A percentile compares a stretch with the other conserved stretches of the same genome.
Conservation (phyloP, 2,329 filamentous ascomycete species). For the Xylaria sp. region DNA sequence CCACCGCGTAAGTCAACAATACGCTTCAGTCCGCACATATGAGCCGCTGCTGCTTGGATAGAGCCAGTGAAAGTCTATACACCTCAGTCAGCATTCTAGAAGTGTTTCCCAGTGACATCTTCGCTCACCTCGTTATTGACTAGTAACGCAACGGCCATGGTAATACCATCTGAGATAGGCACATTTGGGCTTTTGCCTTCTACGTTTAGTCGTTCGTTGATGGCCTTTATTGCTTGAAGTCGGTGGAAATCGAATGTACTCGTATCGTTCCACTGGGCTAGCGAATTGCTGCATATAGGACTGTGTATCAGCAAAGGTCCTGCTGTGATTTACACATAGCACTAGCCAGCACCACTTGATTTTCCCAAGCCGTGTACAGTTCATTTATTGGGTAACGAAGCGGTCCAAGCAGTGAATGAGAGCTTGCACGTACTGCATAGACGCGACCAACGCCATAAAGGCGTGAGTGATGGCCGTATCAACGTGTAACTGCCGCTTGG, state of each 20-base stretch:
- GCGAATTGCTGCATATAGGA: constrained; percentile 41
- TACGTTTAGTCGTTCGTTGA: constrained; percentile 49
- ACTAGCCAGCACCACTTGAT: neutral
- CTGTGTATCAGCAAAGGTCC: constrained; percentile 18
- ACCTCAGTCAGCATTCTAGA: constrained; percentile 7
- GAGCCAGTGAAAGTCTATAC: constrained; percentile 48
- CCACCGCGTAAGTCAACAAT: constrained; percentile 51
- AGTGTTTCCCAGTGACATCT: neutral
- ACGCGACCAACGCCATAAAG: constrained; percentile 50
- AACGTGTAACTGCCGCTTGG: constrained; percentile 45
- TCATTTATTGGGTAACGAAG: neutral
- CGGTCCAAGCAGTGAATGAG: neutral
- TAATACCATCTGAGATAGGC: constrained; percentile 50
- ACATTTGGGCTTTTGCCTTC: constrained; percentile 47
- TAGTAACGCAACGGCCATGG: constrained; percentile 49
- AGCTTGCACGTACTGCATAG: constrained; percentile 47
- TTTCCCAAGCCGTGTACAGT: neutral
- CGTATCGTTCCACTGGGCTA: constrained; percentile 50
- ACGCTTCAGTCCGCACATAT: constrained; percentile 49
- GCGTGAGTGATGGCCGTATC: constrained; percentile 50
- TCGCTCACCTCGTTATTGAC: constrained; percentile 49
- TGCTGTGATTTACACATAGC: neutral
- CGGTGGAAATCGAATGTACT: constrained; percentile 51
- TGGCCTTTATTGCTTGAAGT: constrained; percentile 49
- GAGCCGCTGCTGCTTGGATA: constrained; percentile 46